Evolutionary conservation across 192 early-diverging fungal species (phyloP), one percentile per base, ranked within the genome.

Genomic region (Podila epigama): DNA sequence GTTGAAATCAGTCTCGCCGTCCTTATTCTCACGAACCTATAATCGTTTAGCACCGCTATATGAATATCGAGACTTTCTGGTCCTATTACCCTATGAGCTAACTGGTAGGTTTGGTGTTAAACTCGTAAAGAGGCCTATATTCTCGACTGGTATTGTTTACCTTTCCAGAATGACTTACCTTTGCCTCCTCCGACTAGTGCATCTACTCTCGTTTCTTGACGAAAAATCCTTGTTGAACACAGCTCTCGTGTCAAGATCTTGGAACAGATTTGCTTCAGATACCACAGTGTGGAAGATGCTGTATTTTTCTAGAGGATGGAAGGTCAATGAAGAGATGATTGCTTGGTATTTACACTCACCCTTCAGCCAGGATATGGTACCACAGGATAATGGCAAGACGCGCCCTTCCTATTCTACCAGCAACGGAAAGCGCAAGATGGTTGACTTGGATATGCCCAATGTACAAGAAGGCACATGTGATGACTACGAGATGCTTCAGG

Each of bases 261-360:
- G 90, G 91, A 79, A 75, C 31, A 69, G 70, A 64, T 65, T 88
- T n/a, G 85, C 85, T 12, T 68, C 69, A 16, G 92, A 94, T 66
- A 86, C 88, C 58, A 51, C 61, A 7, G 48, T 92, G 2, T 94
- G 92, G 92, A 75, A 84, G 42, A 60, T 68, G 16, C 65, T 91
- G 13, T 93, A 83, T 48, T 61, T 79, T 22, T 35, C 51, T 32
- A 79, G 70, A 20, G 81, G 78, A 40, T 79, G 83, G 81, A 69
- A 68, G 4, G 81, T 81, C 7, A 81, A 81, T 51, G 59, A 66
- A 18, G 70, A 61, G 5, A 68, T 82, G 67, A 39, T 82, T 11
- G 72, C 80, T 28, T 78, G 70, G 70, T 82, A 80, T 53, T 37
- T 81, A 13, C n/a, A 40, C 18, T 63, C 33, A 29, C 22, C 33